phyloP scores from a whole-genome alignment of 2,329 filamentous ascomycete genomes.

The Metarhizium guizhouense region DNA sequence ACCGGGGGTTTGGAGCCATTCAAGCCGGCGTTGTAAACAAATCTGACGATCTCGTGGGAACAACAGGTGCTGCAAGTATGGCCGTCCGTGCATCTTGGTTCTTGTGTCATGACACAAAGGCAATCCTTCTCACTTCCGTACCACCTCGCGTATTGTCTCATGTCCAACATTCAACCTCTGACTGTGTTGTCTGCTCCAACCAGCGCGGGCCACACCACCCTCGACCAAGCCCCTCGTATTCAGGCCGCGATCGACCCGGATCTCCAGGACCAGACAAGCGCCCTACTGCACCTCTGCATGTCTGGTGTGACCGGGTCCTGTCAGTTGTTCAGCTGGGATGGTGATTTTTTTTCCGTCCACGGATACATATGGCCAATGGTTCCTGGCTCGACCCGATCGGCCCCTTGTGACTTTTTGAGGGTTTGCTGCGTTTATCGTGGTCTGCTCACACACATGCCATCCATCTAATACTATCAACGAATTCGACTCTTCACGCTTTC shows the following conservation, averaged over 20 bases:
- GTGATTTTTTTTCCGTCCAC: not conserved
- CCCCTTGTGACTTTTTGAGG: too few relatives aligned
- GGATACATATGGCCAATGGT: not conserved
- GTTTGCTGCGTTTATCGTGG: too few relatives aligned
- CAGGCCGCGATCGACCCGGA: constrained; percentile 1
- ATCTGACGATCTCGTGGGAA: too few relatives aligned
- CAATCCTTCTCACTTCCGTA: not conserved
- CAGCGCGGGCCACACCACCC: not conserved
- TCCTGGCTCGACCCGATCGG: not conserved
- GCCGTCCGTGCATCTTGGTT: too few relatives aligned
- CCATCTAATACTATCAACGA: not conserved
- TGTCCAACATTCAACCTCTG: not conserved
- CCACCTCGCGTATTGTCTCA: not conserved
- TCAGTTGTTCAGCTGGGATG: not conserved
- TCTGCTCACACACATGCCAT: too few relatives aligned
- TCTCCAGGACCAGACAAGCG: not conserved
- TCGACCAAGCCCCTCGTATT: constrained; percentile 1
- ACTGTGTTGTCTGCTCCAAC: not conserved
- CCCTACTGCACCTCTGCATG: not conserved
- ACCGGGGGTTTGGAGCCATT: too few relatives aligned
- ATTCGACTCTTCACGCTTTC: not conserved
- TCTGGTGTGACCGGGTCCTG: not conserved
- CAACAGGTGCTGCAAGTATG: too few relatives aligned
- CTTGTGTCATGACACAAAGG: too few relatives aligned
- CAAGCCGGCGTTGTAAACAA: too few relatives aligned